Evolutionary conservation across 371 early-diverging fungal genomes (phyloP).

Genomic region (Entomophthora muscae): DNA sequence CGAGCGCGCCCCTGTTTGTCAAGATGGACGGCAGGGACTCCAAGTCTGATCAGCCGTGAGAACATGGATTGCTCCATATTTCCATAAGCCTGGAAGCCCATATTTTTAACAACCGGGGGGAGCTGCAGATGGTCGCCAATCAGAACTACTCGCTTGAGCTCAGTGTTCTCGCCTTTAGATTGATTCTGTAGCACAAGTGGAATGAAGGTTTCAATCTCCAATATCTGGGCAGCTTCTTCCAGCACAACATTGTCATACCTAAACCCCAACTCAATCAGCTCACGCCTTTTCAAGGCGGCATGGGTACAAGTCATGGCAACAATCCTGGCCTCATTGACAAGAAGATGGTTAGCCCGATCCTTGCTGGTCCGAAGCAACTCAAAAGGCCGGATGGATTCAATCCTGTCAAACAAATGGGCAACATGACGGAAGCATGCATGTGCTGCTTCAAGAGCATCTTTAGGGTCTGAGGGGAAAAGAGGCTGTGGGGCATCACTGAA

Average conservation of each 20-base stretch:
- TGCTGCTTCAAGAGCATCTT: slow-evolving; percentile 33
- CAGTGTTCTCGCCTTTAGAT: slow-evolving; percentile 20
- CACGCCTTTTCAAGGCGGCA: slow-evolving; percentile 73
- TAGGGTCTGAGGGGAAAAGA: slow-evolving; percentile 32
- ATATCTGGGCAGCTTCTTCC: slow-evolving; percentile 95
- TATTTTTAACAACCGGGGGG: slow-evolving; percentile 84
- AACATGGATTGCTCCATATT: slow-evolving; percentile 88
- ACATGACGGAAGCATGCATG: slow-evolving; percentile 69
- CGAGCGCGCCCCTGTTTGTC: slow-evolving; percentile 78
- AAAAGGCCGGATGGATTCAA: slow-evolving; percentile 72
- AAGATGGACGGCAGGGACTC: slow-evolving; percentile 67
- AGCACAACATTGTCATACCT: slow-evolving; percentile 87
- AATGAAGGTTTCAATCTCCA: slow-evolving; percentile 92
- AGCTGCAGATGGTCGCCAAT: slow-evolving; percentile 96
- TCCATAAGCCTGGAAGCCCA: slow-evolving; percentile 60
- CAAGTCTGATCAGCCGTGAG: slow-evolving; percentile 71
- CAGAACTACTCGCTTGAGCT: slow-evolving; percentile 73
- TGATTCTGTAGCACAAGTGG: slow-evolving; percentile 60
- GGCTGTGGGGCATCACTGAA: slow-evolving; percentile 59
- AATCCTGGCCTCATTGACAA: slow-evolving; percentile 86
- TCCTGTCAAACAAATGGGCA: slow-evolving; percentile 42
- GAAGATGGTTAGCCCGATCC: slow-evolving; percentile 76
- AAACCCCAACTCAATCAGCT: slow-evolving; percentile 70
- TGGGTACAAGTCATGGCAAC: slow-evolving; percentile 94
- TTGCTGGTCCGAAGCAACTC: slow-evolving; percentile 62